Conservation (phyloP, 768 basidiomycete genomes). For the Pluteus cervinus region DNA sequence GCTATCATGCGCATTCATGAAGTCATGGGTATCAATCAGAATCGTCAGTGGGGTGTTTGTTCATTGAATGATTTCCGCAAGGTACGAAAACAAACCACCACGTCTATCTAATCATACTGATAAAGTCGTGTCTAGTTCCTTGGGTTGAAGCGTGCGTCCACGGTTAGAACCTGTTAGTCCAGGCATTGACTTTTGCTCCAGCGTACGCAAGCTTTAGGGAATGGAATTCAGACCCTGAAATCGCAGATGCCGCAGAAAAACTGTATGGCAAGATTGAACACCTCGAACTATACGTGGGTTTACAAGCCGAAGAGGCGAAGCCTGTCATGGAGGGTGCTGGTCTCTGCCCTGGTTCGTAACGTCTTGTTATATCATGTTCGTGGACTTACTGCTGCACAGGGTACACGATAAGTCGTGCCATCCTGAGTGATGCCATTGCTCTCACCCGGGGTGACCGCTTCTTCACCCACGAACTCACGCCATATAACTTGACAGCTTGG, state of each 20-base stretch:
- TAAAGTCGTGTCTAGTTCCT: constrained; percentile 50
- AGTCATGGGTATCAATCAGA: constrained; percentile 79
- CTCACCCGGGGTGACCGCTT: constrained; percentile 81
- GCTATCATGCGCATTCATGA: constrained; percentile 72
- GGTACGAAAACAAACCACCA: constrained; percentile 21
- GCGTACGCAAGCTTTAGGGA: constrained; percentile 68
- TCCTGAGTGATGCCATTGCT: constrained; percentile 81
- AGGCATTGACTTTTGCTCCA: too few species aligned
- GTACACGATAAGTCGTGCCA: constrained; percentile 81
- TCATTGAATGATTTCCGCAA: constrained; percentile 80
- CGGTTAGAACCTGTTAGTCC: too few species aligned
- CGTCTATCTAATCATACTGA: not conserved
- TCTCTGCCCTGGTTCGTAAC: constrained; percentile 66
- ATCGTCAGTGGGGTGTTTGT: constrained; percentile 75
- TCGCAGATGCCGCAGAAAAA: constrained; percentile 68
- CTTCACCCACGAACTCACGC: constrained; percentile 78
- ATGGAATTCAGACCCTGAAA: constrained; percentile 72
- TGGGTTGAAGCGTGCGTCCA: constrained; percentile 65
- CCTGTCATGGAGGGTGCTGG: constrained; percentile 74
- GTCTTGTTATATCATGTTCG: not conserved
- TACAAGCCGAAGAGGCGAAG: constrained; percentile 76
- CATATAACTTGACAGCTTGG: constrained; percentile 78
- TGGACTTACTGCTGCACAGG: constrained; percentile 27
- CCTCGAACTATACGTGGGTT: constrained; percentile 76
- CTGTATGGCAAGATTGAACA: constrained; percentile 73